phyloP scores from a whole-genome alignment of 176 grass and related monocot species.

The Eragrostis curvula region DNA sequence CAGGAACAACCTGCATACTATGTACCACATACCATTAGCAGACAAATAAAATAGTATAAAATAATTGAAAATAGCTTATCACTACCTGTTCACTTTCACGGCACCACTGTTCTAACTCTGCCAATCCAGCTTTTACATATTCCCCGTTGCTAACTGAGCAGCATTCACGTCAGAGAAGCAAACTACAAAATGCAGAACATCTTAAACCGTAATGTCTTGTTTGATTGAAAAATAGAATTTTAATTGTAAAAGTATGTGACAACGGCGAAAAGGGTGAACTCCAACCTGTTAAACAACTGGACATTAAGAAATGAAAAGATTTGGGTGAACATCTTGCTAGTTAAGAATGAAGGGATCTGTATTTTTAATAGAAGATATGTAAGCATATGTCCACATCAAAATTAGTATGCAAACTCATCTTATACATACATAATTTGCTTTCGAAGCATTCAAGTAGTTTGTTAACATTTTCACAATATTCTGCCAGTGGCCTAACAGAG shows the following conservation, averaged over 20 bases:
- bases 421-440: constrained; percentile 84
- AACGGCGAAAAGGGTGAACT: background rate
- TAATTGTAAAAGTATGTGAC: too few relatives aligned
- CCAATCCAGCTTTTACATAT: constrained; percentile 94
- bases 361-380: constrained; percentile 30
- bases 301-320: constrained; percentile 98
- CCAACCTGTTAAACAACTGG: constrained; percentile 95
- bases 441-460: constrained; percentile 81
- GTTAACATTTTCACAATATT: constrained; percentile 93
- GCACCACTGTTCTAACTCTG: constrained; percentile 96
- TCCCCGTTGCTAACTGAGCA: constrained; percentile 99
- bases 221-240: constrained; percentile 13
- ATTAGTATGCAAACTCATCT: too few relatives aligned
- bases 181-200: constrained; percentile 44
- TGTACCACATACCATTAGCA: constrained; percentile 52
- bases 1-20: constrained; percentile 93
- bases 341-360: constrained; percentile 89
- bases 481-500: constrained; percentile 90
- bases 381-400: constrained; percentile 1
- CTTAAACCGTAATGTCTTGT: too few relatives aligned
- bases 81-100: constrained; percentile 86
- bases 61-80: background rate
- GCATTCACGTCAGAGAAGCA: constrained; percentile 90
- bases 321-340: constrained; percentile 93
- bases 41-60: constrained; percentile 14